phyloP scores from a whole-genome alignment of 2,329 filamentous ascomycete genomes.

The Mollisia scopiformis region DNA sequence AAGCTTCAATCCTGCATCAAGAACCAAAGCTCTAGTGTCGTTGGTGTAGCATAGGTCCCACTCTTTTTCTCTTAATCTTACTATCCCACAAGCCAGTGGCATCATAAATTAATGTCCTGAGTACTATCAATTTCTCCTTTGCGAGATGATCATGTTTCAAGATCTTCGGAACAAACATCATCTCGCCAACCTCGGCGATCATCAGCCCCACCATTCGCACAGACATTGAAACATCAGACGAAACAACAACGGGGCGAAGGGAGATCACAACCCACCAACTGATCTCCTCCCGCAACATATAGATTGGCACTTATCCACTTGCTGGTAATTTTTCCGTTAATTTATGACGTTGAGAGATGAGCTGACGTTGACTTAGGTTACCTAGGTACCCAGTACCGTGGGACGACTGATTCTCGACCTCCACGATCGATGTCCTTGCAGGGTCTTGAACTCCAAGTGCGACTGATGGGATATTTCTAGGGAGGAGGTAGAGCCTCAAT shows the following conservation, averaged over 20 bases:
- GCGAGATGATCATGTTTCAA: neutral
- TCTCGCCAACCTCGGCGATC: constrained; percentile 2
- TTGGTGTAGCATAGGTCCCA: no score
- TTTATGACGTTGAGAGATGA: neutral
- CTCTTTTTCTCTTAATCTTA: no score
- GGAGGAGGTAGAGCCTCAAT: neutral
- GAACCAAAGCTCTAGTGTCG: no score
- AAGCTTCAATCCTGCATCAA: no score
- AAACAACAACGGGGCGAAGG: constrained; percentile 4
- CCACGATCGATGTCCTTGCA: no score
- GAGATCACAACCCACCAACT: neutral
- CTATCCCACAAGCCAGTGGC: no score
- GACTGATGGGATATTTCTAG: neutral
- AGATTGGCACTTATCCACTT: constrained; percentile 6
- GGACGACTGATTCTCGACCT: no score
- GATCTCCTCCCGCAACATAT: constrained; percentile 1
- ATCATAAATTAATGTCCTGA: no score
- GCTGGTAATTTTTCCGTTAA: neutral
- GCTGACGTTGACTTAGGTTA: neutral
- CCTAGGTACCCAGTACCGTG: neutral
- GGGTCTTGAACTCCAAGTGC: neutral
- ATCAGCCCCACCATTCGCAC: neutral
- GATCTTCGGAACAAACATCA: neutral
- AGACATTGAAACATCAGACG: constrained; percentile 13
- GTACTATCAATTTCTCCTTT: neutral